Conservation (phyloP, 495 filamentous ascomycete species). For the Xylaria sp. region DNA sequence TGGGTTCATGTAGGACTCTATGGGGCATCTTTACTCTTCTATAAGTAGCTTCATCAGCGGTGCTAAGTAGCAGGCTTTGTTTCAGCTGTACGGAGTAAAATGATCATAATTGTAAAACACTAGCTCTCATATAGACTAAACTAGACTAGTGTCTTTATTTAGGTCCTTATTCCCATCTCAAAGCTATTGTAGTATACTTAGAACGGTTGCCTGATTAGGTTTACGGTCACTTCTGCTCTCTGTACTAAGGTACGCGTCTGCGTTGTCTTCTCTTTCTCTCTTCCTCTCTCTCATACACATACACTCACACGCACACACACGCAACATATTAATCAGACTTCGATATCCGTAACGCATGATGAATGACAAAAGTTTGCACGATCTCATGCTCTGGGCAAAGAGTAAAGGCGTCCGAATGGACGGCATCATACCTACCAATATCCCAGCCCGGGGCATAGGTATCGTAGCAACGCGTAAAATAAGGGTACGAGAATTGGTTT, state of each 20-base stretch:
- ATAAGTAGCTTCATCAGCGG: too few species aligned
- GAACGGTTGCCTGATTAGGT: background rate
- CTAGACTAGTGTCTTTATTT: too few species aligned
- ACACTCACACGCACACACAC: background rate
- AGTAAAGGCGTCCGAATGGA: background rate
- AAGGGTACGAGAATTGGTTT: background rate
- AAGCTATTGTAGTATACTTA: too few species aligned
- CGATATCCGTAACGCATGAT: background rate
- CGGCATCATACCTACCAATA: background rate
- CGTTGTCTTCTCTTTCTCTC: too few species aligned
- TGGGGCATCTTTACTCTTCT: too few species aligned
- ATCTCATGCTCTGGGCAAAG: background rate
- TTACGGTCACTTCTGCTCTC: background rate
- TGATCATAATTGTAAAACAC: too few species aligned
- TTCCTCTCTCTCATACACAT: too few species aligned
- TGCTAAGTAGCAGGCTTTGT: too few species aligned
- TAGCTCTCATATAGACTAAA: too few species aligned
- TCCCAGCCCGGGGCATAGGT: background rate
- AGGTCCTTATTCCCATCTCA: too few species aligned
- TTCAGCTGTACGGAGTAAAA: too few species aligned
- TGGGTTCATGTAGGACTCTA: too few species aligned
- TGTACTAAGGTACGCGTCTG: background rate
- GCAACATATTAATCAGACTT: background rate
- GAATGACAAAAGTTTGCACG: background rate
- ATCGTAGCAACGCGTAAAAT: background rate